Conservation (phyloP, 148 eudicot species). For the Chenopodium album region DNA sequence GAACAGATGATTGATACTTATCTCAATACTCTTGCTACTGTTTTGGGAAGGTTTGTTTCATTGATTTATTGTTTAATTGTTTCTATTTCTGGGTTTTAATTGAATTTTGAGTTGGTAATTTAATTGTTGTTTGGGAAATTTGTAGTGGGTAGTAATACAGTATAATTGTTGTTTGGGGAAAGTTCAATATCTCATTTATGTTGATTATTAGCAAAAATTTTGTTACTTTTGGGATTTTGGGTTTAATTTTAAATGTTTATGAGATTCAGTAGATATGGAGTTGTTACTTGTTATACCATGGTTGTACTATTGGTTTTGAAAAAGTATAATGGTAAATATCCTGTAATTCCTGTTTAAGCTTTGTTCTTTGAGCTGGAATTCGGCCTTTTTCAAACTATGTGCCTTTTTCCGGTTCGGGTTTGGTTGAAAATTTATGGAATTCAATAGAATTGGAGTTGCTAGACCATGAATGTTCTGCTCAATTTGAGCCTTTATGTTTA, state of each 20-base stretch:
- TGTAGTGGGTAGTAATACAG: background rate
- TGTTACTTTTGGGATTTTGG: background rate
- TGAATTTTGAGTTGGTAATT: background rate
- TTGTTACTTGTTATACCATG: too few relatives aligned
- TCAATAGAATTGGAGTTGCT: background rate
- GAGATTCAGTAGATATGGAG: background rate
- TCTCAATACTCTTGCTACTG: conserved; percentile 71
- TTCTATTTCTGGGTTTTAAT: background rate
- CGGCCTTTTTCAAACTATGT: background rate
- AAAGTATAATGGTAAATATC: background rate
- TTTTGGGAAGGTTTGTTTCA: conserved; percentile 63
- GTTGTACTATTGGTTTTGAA: background rate
- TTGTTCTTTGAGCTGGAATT: background rate
- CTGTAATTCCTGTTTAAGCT: background rate
- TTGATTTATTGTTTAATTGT: background rate
- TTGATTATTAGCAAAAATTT: background rate
- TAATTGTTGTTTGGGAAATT: background rate
- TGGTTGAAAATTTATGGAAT: background rate
- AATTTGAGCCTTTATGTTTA: background rate
- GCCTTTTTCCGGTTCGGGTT: background rate
- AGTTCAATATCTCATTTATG: background rate
- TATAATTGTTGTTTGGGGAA: background rate
- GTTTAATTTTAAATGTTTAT: too few relatives aligned
- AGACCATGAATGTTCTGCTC: background rate
- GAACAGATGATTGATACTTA: conserved; percentile 95